These are phyloP conservation scores for Pseudoscleropodium purum DNA, from an alignment of 225 moss, liverwort and hornwort genomes.

Conservation along the genomic window DNA sequence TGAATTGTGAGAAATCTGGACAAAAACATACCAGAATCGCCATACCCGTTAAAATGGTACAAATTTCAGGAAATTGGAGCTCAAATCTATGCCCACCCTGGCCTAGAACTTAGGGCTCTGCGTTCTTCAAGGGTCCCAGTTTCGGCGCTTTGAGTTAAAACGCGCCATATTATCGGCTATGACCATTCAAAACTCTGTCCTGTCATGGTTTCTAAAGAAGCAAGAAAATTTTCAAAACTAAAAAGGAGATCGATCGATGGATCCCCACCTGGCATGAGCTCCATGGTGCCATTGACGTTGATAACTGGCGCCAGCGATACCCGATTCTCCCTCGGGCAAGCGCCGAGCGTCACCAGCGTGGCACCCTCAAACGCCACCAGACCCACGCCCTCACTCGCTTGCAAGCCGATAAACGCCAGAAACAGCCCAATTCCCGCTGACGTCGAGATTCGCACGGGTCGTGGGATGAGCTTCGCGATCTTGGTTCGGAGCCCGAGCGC, in stretches of 20 bases:
- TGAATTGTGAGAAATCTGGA: not conserved
- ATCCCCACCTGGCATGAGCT: conserved; percentile 33
- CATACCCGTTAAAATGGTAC: not conserved
- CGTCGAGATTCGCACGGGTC: conserved; percentile 70
- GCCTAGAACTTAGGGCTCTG: not conserved
- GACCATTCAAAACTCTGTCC: not conserved
- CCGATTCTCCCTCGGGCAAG: conserved; percentile 59
- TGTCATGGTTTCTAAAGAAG: not conserved
- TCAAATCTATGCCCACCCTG: too few relatives aligned
- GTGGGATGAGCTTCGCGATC: conserved; percentile 78
- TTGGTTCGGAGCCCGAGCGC: conserved; percentile 74
- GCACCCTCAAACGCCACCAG: conserved; percentile 45
- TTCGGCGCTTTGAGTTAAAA: not conserved
- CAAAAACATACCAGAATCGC: too few relatives aligned
- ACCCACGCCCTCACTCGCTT: conserved; percentile 76
- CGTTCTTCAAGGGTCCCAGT: not conserved
- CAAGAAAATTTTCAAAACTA: not conserved
- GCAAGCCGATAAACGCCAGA: conserved; percentile 85
- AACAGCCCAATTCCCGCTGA: conserved; percentile 82
- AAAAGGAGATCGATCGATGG: not conserved
- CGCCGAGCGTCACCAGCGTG: conserved; percentile 74
- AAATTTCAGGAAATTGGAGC: not conserved
- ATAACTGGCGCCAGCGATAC: conserved; percentile 58
- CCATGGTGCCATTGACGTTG: conserved; percentile 43
- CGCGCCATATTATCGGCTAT: not conserved